Percentiles rank a stretch among this genome's conserved stretches.
phyloP scores from a whole-genome alignment of 192 early-diverging fungal species.

The Piromyces sp. region DNA sequence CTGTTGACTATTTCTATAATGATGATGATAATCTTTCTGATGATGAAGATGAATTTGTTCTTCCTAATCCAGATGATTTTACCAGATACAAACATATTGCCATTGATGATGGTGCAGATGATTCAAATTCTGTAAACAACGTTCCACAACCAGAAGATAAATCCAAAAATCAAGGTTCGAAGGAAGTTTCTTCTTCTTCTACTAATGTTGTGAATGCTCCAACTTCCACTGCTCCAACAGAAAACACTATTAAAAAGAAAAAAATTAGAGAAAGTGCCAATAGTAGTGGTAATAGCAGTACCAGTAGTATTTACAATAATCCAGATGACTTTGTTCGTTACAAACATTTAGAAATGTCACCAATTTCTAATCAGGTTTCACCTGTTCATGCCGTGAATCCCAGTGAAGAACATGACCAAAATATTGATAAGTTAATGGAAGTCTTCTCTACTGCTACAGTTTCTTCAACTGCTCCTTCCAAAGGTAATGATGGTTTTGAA shows the following conservation, averaged over 20 bases:
- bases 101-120: slow-evolving; percentile 4
- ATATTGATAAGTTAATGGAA: neutral
- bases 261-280: neutral
- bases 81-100: slow-evolving; percentile 8
- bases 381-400: neutral
- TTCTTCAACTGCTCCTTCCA: neutral
- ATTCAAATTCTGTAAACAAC: no score
- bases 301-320: neutral
- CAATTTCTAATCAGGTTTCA: neutral
- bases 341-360: neutral
- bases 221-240: neutral
- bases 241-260: neutral
- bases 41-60: slow-evolving; percentile 6
- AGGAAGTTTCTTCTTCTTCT: neutral
- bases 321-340: neutral
- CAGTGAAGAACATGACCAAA: neutral
- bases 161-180: neutral
- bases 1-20: neutral
- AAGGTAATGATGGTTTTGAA: neutral
- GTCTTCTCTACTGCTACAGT: neutral
- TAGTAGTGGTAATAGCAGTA: neutral
- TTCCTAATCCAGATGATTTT: neutral
- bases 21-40: slow-evolving; percentile 1
- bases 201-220: neutral
- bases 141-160: neutral